Evolutionary conservation across 2,329 filamentous ascomycete genomes (phyloP).

Genomic region (Alternaria tenuissima): DNA sequence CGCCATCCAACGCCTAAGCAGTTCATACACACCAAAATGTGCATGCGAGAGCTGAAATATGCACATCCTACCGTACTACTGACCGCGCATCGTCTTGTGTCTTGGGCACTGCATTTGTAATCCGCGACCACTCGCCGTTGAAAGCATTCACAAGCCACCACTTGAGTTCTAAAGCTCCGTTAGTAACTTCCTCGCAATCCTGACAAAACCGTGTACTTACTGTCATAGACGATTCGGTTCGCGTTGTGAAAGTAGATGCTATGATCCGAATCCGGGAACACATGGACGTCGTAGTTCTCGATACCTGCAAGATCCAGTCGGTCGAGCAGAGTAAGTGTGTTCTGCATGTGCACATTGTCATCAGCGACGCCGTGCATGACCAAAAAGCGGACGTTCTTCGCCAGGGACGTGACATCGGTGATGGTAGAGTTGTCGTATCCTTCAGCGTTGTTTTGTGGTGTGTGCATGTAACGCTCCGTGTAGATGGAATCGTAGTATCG

Average conservation of each 20-base stretch:
- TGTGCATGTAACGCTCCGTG: slow-evolving; percentile 97
- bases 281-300: slow-evolving; percentile 94
- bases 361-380: slow-evolving; percentile 97
- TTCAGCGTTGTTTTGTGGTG: slow-evolving; percentile 77
- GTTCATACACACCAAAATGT: neutral
- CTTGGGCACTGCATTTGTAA: slow-evolving; percentile 61
- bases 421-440: slow-evolving; percentile 83
- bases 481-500: slow-evolving; percentile 92
- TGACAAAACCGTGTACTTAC: slow-evolving; percentile 63
- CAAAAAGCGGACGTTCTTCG: slow-evolving; percentile 83
- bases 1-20: neutral
- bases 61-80: slow-evolving; percentile 16
- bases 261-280: slow-evolving; percentile 97
- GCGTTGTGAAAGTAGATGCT: slow-evolving; percentile 95
- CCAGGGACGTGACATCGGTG: slow-evolving; percentile 75
- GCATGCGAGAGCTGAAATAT: neutral
- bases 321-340: slow-evolving; percentile 86
- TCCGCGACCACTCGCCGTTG: slow-evolving; percentile 88
- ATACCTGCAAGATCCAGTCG: slow-evolving; percentile 81
- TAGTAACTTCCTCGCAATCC: neutral
- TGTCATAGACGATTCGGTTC: slow-evolving; percentile 89
- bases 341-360: slow-evolving; percentile 98
- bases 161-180: slow-evolving; percentile 66
- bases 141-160: slow-evolving; percentile 98
- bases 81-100: slow-evolving; percentile 35